These are phyloP conservation scores for Hirschfeldia incana DNA, from an alignment of 345 rosid genomes.

Conservation along the genomic window DNA sequence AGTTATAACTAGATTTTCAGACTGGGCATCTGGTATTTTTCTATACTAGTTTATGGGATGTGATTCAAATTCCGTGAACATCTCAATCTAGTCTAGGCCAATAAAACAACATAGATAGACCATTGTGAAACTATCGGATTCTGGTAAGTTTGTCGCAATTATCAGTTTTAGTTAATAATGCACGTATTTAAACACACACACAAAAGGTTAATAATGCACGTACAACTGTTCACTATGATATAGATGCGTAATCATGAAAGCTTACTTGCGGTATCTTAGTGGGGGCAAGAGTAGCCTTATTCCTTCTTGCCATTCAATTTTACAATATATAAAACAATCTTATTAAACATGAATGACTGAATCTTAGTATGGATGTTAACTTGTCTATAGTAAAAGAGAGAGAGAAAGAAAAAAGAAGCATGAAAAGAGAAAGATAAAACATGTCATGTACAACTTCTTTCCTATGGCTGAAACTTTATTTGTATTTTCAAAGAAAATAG, in stretches of 20 bases:
- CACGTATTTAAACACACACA: not conserved
- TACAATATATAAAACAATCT: not conserved
- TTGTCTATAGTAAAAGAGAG: constrained; percentile 15
- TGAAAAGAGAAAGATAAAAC: constrained; percentile 23
- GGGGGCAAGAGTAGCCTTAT: constrained; percentile 17
- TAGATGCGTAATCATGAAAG: constrained; percentile 34
- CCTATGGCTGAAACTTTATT: not conserved
- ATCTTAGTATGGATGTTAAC: constrained; percentile 21
- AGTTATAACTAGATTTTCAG: not conserved
- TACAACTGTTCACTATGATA: constrained; percentile 15
- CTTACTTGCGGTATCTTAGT: constrained; percentile 19
- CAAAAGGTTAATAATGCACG: not conserved
- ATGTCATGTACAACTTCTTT: constrained; percentile 25
- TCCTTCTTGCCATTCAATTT: constrained; percentile 1
- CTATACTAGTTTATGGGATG: not conserved
- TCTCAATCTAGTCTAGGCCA: not conserved
- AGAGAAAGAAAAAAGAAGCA: constrained; percentile 6
- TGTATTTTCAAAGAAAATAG: not conserved
- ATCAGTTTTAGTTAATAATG: not conserved
- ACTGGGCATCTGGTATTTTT: not conserved
- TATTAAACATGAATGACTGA: constrained; percentile 1
- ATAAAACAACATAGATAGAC: not conserved
- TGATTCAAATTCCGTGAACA: not conserved
- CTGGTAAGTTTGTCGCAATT: constrained; percentile 3
- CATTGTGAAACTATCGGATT: not conserved